Percentiles rank a stretch among this genome's conserved stretches.
Conservation (phyloP, 305 asterid genomes). For the Fraxinus latifolia region DNA sequence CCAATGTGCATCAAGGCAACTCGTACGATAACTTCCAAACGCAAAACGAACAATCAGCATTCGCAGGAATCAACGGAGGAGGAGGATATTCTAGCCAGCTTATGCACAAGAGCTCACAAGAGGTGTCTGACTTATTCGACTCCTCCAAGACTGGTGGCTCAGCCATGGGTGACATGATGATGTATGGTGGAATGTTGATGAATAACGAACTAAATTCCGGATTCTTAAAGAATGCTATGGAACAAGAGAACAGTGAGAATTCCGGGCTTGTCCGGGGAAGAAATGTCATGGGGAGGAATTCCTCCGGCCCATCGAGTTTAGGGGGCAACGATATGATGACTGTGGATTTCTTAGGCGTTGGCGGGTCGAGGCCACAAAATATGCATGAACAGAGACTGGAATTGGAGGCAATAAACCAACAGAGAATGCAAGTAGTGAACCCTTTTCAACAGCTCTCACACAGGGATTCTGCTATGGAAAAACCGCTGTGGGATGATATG, state of each 20-base stretch:
- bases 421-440: slow-evolving; percentile 50
- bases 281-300: slow-evolving; percentile 20
- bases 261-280: slow-evolving; percentile 19
- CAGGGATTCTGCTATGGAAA: slow-evolving; percentile 54
- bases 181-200: slow-evolving; percentile 69
- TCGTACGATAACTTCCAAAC: slow-evolving; percentile 37
- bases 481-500: slow-evolving; percentile 47
- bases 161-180: slow-evolving; percentile 48
- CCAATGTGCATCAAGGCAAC: slow-evolving; percentile 8
- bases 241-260: slow-evolving; percentile 34
- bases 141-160: slow-evolving; percentile 33
- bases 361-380: slow-evolving; percentile 50
- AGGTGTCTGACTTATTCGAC: slow-evolving; percentile 43
- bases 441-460: slow-evolving; percentile 50
- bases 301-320: slow-evolving; percentile 17
- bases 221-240: slow-evolving; percentile 40
- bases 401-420: slow-evolving; percentile 42
- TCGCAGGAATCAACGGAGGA: slow-evolving; percentile 25
- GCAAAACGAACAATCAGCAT: slow-evolving; percentile 31
- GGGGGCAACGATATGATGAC: slow-evolving; percentile 61
- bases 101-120: slow-evolving; percentile 45
- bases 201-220: slow-evolving; percentile 41
- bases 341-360: slow-evolving; percentile 87
- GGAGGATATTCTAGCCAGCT: slow-evolving; percentile 32
- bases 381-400: slow-evolving; percentile 46